Evolutionary conservation across 2,329 filamentous ascomycete genomes (phyloP).

Genomic region (Colletotrichum sp.): DNA sequence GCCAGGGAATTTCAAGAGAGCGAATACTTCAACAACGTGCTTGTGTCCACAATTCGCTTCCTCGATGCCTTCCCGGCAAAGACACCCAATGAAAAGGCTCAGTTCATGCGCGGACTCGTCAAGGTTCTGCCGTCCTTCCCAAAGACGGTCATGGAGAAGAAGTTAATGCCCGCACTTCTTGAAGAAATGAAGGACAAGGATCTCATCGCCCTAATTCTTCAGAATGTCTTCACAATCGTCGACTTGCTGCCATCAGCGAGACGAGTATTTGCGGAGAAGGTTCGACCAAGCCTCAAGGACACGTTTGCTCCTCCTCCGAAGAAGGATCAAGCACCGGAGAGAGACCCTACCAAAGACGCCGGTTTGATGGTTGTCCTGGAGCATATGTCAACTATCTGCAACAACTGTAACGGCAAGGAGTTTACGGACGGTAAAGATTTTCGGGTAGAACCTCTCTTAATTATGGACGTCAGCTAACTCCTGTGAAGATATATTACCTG

Average conservation of each 20-base stretch:
- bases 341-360: constrained; percentile 84
- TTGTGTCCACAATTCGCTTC: constrained; percentile 96
- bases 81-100: constrained; percentile 86
- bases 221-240: constrained; percentile 92
- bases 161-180: constrained; percentile 84
- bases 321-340: constrained; percentile 61
- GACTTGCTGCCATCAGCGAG: constrained; percentile 78
- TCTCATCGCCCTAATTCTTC: constrained; percentile 81
- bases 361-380: constrained; percentile 92
- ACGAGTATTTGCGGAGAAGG: constrained; percentile 81
- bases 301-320: constrained; percentile 74
- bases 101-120: constrained; percentile 88
- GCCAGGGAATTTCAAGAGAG: constrained; percentile 94
- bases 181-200: constrained; percentile 96
- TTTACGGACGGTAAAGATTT: constrained; percentile 81
- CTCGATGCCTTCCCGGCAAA: constrained; percentile 91
- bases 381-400: constrained; percentile 76
- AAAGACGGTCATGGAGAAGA: constrained; percentile 92
- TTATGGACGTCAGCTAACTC: not conserved
- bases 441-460: constrained; percentile 4
- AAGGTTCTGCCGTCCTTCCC: constrained; percentile 92
- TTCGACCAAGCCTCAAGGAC: constrained; percentile 84
- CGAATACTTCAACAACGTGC: constrained; percentile 94
- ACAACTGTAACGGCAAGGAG: constrained; percentile 86
- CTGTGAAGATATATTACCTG: constrained; percentile 78